phyloP scores from a whole-genome alignment of 2,329 filamentous ascomycete species.

The Fulvia fulva region DNA sequence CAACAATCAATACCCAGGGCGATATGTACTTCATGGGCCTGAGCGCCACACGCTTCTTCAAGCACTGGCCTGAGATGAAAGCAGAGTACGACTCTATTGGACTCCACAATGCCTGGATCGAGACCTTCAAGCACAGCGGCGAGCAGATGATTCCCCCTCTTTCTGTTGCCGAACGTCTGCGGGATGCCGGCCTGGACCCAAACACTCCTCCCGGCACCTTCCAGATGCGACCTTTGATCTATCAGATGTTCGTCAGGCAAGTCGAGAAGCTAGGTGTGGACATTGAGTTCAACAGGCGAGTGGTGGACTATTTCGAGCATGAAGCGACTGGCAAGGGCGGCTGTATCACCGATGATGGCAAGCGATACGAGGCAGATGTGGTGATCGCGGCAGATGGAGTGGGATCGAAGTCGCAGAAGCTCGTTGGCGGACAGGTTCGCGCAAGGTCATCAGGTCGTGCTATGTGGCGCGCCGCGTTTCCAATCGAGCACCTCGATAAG shows the following conservation, averaged over 20 bases:
- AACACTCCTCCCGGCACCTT: conserved; percentile 17
- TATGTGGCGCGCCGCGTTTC: conserved; percentile 21
- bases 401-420: conserved; percentile 39
- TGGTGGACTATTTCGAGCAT: conserved; percentile 46
- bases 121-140: conserved; percentile 18
- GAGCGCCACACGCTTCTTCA: conserved; percentile 53
- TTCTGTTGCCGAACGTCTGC: conserved; percentile 13
- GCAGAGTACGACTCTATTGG: conserved; percentile 24
- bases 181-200: conserved; percentile 11
- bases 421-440: conserved; percentile 37
- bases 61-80: conserved; percentile 53
- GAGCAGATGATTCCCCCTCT: conserved; percentile 19
- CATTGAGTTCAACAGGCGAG: conserved; percentile 40
- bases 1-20: conserved; percentile 39
- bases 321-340: conserved; percentile 28
- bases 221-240: conserved; percentile 21
- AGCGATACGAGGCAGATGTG: conserved; percentile 40
- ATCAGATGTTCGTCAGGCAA: conserved; percentile 48
- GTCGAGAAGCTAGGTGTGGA: conserved; percentile 43
- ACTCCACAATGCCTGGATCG: conserved; percentile 15
- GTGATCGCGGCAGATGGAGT: conserved; percentile 39
- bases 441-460: conserved; percentile 17
- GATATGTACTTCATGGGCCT: conserved; percentile 61
- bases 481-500: conserved; percentile 37
- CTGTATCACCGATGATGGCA: conserved; percentile 37